Conservation (phyloP, 805 yeast species). For the Zygosaccharomyces kombuchaensis region DNA sequence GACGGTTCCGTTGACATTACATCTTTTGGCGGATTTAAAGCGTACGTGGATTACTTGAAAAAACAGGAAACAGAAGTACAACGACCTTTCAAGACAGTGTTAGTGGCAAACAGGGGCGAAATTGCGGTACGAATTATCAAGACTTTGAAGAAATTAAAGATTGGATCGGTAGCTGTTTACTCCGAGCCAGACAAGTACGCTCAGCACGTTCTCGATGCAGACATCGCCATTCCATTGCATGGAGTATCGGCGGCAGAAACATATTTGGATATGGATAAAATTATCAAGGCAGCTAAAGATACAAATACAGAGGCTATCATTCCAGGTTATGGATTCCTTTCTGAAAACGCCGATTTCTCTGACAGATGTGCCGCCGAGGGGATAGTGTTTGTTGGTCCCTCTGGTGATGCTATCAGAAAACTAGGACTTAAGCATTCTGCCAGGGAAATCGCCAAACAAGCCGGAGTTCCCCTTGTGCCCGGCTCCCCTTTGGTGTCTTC, state of each 20-base stretch:
- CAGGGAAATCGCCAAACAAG: conserved; percentile 82
- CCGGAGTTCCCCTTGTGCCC: conserved; percentile 97
- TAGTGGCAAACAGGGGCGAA: conserved; percentile 96
- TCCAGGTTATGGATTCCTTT: conserved; percentile 95
- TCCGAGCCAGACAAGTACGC: conserved; percentile 89
- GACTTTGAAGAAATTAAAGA: conserved; percentile 75
- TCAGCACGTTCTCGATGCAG: conserved; percentile 80
- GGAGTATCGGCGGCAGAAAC: conserved; percentile 90
- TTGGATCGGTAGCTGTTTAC: conserved; percentile 80
- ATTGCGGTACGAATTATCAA: conserved; percentile 92
- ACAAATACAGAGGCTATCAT: conserved; percentile 91
- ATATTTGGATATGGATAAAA: conserved; percentile 79
- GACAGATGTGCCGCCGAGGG: conserved; percentile 81
- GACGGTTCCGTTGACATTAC: conserved; percentile 78
- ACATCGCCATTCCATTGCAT: conserved; percentile 69
- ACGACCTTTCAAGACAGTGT: conserved; percentile 75
- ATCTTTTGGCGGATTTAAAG: conserved; percentile 83
- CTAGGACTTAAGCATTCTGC: conserved; percentile 96
- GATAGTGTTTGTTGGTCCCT: conserved; percentile 92
- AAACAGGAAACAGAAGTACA: conserved; percentile 29
- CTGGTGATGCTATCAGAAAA: conserved; percentile 86
- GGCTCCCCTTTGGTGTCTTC: conserved; percentile 80
- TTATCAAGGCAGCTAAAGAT: conserved; percentile 76
- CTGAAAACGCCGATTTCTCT: conserved; percentile 95
- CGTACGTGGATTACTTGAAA: conserved; percentile 39